Evolutionary conservation across 805 yeast genomes (phyloP), one percentile per base, ranked within the genome.

Genomic region (Metschnikowia peoriensis): DNA sequence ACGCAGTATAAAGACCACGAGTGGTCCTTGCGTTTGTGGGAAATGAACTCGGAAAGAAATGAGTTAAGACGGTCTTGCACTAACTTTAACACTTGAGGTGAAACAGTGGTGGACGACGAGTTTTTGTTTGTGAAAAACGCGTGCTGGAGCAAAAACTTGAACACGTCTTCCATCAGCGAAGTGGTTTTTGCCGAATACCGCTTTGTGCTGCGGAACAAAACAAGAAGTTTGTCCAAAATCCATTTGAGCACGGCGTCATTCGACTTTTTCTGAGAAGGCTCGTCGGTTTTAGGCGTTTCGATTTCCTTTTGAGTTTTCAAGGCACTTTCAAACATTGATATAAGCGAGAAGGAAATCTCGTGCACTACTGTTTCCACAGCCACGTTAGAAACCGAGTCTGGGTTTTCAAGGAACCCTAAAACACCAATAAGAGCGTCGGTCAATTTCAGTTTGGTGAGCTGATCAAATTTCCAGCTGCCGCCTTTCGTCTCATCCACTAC

Each of bases 381-480:
- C 15, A 34, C 45, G 1, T 43, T 52, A 11, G 58, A 50, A 1
- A 50, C 46, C 15, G 40, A 46, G 34, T 56, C 65, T 34, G 56
- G 56, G n/a, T 44, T 47, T 4, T 54, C 57, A 16, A 56, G 17
- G 11, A 55, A 61, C 39, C 60, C 54, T 38, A 69, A 54, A 8
- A 66, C 62, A 2, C 66, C 59, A 14, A 74, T 48, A 28, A 74
- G 61, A 14, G 62, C 50, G 41, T 81, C 83, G 11, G 82, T 70
- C 0, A 89, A 81, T 64, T 86, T 89, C 1, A 92, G 72, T 62
- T 87, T 90, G 1, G 96, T 86, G 29, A 88, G 65, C 54, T 79
- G 76, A 67, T 92, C 97, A 67, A 92, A 91, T 54, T 83, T 83
- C 61, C 88, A 74, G 39, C 82, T 78, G 5, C 88, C 88, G 28